These are phyloP conservation scores for Globisporangium camurandrum DNA, from an alignment of 352 stramenopile genomes.

Conservation along the genomic window DNA sequence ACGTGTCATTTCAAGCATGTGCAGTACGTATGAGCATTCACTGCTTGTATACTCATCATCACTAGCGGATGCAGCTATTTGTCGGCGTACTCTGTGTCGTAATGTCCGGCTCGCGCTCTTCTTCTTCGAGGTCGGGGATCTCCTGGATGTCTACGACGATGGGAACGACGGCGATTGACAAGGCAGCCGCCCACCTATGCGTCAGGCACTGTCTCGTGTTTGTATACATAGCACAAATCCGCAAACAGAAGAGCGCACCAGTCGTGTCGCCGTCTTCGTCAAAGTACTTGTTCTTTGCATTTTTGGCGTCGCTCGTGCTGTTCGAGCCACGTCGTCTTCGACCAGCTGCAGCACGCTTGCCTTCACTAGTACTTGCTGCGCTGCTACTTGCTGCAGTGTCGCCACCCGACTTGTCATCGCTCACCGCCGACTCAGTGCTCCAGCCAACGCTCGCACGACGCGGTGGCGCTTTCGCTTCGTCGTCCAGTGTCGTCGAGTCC, in stretches of 20 bases:
- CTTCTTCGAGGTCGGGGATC: slow-evolving; percentile 75
- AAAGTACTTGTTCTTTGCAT: slow-evolving; percentile 59
- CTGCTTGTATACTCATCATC: no score
- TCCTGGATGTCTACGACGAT: slow-evolving; percentile 53
- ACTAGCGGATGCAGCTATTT: neutral
- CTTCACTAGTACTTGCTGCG: slow-evolving; percentile 18
- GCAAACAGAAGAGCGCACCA: slow-evolving; percentile 14
- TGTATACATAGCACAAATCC: neutral
- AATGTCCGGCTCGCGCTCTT: slow-evolving; percentile 71
- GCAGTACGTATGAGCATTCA: neutral
- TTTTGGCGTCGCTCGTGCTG: slow-evolving; percentile 24
- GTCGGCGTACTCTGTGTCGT: slow-evolving; percentile 38
- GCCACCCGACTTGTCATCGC: slow-evolving; percentile 18
- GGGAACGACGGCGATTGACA: neutral
- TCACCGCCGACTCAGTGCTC: slow-evolving; percentile 28
- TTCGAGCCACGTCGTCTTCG: slow-evolving; percentile 55
- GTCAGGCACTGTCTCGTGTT: neutral
- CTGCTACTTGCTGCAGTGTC: neutral
- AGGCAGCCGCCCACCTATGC: neutral
- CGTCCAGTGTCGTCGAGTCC: slow-evolving; percentile 25
- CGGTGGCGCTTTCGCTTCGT: slow-evolving; percentile 40
- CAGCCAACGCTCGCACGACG: slow-evolving; percentile 58
- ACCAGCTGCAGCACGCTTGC: slow-evolving; percentile 31
- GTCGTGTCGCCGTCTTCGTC: slow-evolving; percentile 62
- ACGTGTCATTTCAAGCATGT: neutral